Evolutionary conservation across 2,329 filamentous ascomycete species (phyloP).

Genomic region (Claviceps spartinae): DNA sequence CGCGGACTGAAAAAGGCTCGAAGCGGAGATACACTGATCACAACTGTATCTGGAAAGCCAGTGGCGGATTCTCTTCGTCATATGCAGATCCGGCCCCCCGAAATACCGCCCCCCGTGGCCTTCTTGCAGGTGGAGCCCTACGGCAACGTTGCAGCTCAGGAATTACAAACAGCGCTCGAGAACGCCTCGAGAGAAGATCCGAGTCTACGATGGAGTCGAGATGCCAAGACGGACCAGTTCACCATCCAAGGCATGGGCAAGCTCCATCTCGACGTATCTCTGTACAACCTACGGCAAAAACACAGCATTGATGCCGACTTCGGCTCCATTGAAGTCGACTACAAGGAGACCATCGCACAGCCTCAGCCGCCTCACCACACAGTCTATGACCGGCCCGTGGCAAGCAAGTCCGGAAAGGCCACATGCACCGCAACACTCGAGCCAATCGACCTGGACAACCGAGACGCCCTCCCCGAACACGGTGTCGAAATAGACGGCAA

Average conservation of each 20-base stretch:
- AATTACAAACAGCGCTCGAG: constrained; percentile 60
- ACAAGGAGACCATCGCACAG: constrained; percentile 65
- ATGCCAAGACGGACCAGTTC: constrained; percentile 86
- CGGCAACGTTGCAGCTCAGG: constrained; percentile 64
- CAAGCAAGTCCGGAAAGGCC: constrained; percentile 66
- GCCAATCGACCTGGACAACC: constrained; percentile 36
- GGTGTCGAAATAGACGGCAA: constrained; percentile 56
- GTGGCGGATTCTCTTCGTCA: constrained; percentile 56
- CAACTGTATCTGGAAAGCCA: constrained; percentile 47
- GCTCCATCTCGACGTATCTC: constrained; percentile 83
- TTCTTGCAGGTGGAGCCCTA: constrained; percentile 86
- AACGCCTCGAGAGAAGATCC: constrained; percentile 84
- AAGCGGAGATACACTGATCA: constrained; percentile 83
- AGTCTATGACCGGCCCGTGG: constrained; percentile 65
- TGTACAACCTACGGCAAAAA: constrained; percentile 76
- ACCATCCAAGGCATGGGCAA: constrained; percentile 94
- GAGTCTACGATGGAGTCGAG: constrained; percentile 69
- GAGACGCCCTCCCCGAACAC: constrained; percentile 25
- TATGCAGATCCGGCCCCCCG: constrained; percentile 74
- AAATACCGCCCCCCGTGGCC: constrained; percentile 86
- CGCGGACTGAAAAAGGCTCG: constrained; percentile 81
- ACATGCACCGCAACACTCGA: constrained; percentile 57
- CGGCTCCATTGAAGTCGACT: constrained; percentile 88
- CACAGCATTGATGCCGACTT: constrained; percentile 80
- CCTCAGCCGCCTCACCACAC: constrained; percentile 42